Base-by-base conservation (phyloP, 2,329 filamentous ascomycete species). In the Penicillium digitatum region DNA sequence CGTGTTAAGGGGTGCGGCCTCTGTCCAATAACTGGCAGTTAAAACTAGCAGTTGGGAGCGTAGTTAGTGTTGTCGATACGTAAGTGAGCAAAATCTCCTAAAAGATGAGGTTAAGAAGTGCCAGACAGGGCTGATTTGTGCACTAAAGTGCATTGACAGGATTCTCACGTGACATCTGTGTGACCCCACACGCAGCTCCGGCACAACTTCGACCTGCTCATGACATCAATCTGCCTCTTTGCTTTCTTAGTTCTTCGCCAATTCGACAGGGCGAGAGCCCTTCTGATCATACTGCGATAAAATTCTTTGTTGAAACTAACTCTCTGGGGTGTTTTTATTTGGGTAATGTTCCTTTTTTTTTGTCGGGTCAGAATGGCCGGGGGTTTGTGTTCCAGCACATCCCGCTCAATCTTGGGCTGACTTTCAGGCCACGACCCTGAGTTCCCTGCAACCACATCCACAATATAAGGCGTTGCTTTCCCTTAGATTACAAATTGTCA, bases 161-260 rank as follows among this genome's bases (percentile, higher is more conserved):
- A 29, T 31, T 10, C 10, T 11, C 52, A 54, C 46, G 39, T 54
- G 52, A 54, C 1, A 9, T 1, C 0, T 40, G 51, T 51, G 52
- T 55, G 52, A 55, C 52, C 38, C 52, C 52, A 39, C 47, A 32
- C 47, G 26, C 39, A 34, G 26, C 38, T 45, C 47, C 39, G 48
- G 29, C 34, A 50, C 46, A 50, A 54, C 39, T 40, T 45, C 52
- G 20, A 51, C 52, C 18, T 55, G 11, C 26, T n/a, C 52, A 45
- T 51, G 52, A 55, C 52, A 55, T 55, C 52, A 55, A 55, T 40
- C 40, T 43, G 34, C 40, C 34, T 34, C 26, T 43, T 22, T 44
- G 14, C 39, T 29, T 38, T 48, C 26, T 34, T 40, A 34, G 48
- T 45, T 51, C n/a, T 29, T 34, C 46, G 27, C 20, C n/a, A 20